Base-by-base conservation (phyloP, 2,329 filamentous ascomycete species). In the Juglanconis juglandina region DNA sequence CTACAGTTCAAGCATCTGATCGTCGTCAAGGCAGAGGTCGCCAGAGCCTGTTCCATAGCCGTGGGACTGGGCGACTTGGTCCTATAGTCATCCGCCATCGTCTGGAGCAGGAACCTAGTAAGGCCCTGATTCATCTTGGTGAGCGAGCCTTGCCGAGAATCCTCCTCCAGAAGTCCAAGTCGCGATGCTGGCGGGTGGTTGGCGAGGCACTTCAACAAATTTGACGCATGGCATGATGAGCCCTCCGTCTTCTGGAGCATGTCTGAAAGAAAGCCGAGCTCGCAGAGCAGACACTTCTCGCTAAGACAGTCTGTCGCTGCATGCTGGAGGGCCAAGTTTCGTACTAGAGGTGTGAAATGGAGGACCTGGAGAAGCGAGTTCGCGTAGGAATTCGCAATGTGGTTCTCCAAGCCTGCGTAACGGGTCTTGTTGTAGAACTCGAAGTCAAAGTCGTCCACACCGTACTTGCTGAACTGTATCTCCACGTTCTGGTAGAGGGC, bases 361-460 rank as follows among this genome's bases (percentile, higher is more conserved):
- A 96, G 87, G 1, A 99, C 82, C 72, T 99, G 95, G 39, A 99
- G 79, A 4, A 99, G 82, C 0, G 95, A 85, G 68, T 99, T 99
- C 58, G 93, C 91, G 70, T 98, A 99, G 2, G 94, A 97, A 72
- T 99, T 98, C 47, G 92, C 86, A 63, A 99, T 97, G 71, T 99
- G 94, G 50, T 91, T 99, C 73, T 99, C 94, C 44, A 99, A 79
- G 0, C 95, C 95, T 9, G 95, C 96, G 70, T 92, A 96, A 32
- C 79, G 81, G 1, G 96, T 98, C 71, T 91, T 92, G 75, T 99
- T 99, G 80, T 96, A 99, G 73, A 91, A 98, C 87, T 90, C 89
- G 75, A 99, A 99, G 73, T 99, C 95, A 72, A 99, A 99, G 73
- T 99, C 96, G 69, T 98, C 94, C n/a, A 99, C 92, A 24, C 95